Percentiles rank a stretch among this genome's conserved stretches.
phyloP scores from a whole-genome alignment of 2,329 filamentous ascomycete genomes.

The Magnaporthiopsis incrustans region DNA sequence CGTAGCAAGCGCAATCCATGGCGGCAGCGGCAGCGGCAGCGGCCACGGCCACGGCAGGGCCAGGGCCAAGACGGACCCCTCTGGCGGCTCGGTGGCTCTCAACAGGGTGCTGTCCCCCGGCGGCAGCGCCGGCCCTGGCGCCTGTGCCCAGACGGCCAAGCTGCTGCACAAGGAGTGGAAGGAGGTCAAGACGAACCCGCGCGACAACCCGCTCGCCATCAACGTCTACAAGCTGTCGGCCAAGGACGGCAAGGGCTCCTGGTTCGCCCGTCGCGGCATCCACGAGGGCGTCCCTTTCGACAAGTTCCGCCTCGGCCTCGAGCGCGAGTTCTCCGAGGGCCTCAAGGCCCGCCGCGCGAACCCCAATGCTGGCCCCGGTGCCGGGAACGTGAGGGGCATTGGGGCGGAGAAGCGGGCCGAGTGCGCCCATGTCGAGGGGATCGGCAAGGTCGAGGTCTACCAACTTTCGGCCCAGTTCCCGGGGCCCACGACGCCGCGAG shows the following conservation, averaged over 20 bases:
- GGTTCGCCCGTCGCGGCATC: conserved; percentile 81
- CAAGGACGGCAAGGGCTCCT: conserved; percentile 75
- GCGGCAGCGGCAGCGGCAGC: neutral
- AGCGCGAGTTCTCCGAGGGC: conserved; percentile 72
- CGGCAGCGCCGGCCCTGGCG: conserved; percentile 20
- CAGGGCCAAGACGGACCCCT: conserved; percentile 48
- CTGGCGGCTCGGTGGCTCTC: conserved; percentile 38
- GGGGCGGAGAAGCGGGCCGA: conserved; percentile 72
- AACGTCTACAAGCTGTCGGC: conserved; percentile 71
- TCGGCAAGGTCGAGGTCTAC: conserved; percentile 66
- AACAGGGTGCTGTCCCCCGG: conserved; percentile 32
- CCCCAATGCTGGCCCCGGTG: conserved; percentile 54
- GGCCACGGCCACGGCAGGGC: conserved; percentile 29
- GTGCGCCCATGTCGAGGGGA: conserved; percentile 45
- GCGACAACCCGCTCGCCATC: conserved; percentile 69
- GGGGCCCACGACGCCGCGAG: conserved; percentile 76
- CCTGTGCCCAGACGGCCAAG: conserved; percentile 32
- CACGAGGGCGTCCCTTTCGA: conserved; percentile 72
- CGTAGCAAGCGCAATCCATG: neutral
- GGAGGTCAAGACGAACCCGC: conserved; percentile 62
- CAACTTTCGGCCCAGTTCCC: conserved; percentile 85
- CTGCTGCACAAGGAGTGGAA: conserved; percentile 80
- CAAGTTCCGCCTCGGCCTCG: conserved; percentile 68
- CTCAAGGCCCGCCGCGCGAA: conserved; percentile 44
- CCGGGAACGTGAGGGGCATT: conserved; percentile 74